Base-by-base conservation (phyloP, 495 filamentous ascomycete species). In the Aspergillus homomorphus region DNA sequence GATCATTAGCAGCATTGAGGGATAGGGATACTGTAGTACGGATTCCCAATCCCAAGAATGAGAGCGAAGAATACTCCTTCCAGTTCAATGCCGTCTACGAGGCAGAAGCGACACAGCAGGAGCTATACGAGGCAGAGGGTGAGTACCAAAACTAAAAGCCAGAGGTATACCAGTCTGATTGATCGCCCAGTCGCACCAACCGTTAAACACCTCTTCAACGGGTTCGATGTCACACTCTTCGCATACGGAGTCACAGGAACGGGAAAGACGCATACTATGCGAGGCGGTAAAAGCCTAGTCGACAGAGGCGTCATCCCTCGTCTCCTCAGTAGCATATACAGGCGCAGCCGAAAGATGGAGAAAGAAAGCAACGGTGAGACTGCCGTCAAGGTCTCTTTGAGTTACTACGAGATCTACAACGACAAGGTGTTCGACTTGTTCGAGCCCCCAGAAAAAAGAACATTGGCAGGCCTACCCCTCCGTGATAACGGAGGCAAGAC, bases 401-500 rank as follows among this genome's bases (percentile, higher is more conserved):
- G 89, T 42, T 98, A 98, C 74, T 98, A 96, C 74, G 94, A 98
- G 66, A 98, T 98, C 53, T 98, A 98, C 75, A 97, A 97, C 69
- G 90, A 94, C 72, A 91, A 90, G 70, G 92, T 98, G 6, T 96
- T 86, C 65, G 94, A 98, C 69, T 75, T 98, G 24, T 93, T 98
- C 58, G 89, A 96, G 68, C 73, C 92, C 1, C 90, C 91, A 2
- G 92, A 97, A 66, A 96, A 92, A 74, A 86, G 94, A 15, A 93
- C 91, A 0, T 72, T 88, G 2, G 84, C 92, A 0, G 94, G 94
- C 0, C 76, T 98, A 38, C 90, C 90, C 4, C 81, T 98, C 1
- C 84, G 94, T n/a, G 91, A 98, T 61, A 88, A 91, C 62, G 90
- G 91, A 51, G 77, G 79, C 26, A 98, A 95, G 74, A 96, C 94